Conservation (phyloP, 306 rosid species). For the Vigna hirtella region DNA sequence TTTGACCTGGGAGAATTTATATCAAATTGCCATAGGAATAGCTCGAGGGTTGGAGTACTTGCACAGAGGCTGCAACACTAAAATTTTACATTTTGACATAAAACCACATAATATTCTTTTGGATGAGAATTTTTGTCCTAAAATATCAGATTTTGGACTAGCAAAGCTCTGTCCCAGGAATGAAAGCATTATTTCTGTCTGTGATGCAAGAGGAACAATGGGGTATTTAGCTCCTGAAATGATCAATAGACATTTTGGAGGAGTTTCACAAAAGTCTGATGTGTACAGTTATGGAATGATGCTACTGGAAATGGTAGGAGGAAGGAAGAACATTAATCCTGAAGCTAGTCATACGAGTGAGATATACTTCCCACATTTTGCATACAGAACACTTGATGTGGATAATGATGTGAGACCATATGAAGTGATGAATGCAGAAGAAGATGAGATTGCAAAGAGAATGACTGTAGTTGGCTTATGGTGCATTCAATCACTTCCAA, state of each 20-base stretch:
- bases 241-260: not conserved
- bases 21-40: not conserved
- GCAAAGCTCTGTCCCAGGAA: not conserved
- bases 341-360: not conserved
- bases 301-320: conserved; percentile 17
- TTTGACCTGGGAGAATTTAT: not conserved
- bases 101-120: conserved; percentile 10
- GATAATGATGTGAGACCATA: not conserved
- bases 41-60: not conserved
- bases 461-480: conserved; percentile 54
- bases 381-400: not conserved
- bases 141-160: conserved; percentile 14
- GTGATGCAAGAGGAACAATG: not conserved
- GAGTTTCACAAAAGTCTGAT: conserved; percentile 1
- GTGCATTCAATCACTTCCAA: conserved; percentile 49
- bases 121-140: not conserved
- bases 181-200: not conserved
- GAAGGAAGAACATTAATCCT: not conserved
- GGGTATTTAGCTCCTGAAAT: conserved; percentile 3
- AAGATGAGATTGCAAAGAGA: conserved; percentile 45
- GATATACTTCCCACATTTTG: not conserved
- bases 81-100: conserved; percentile 1
- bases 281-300: not conserved
- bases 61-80: not conserved
- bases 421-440: not conserved